A percentile compares a stretch with the other conserved stretches of the same genome.
These are phyloP conservation scores for Leptographium flavum DNA, from an alignment of 2,329 filamentous ascomycete genomes.

Conservation along the genomic window DNA sequence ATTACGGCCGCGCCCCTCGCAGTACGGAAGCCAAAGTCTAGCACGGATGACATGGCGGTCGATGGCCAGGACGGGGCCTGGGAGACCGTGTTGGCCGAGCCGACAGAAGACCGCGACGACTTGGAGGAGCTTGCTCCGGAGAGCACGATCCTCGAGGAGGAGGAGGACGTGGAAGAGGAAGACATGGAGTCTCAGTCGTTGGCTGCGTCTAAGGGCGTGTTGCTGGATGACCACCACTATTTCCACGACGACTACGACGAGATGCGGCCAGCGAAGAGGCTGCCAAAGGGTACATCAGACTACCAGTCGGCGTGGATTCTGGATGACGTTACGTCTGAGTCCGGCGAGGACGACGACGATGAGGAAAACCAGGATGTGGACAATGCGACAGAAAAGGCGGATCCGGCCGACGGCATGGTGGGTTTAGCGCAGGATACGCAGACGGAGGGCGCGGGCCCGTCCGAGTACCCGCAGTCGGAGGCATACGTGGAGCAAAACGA, in stretches of 20 bases:
- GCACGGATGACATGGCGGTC: conserved; percentile 40
- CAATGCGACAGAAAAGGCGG: conserved; percentile 48
- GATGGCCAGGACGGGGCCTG: conserved; percentile 34
- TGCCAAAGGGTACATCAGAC: conserved; percentile 82
- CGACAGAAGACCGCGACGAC: conserved; percentile 70
- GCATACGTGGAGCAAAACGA: conserved; percentile 81
- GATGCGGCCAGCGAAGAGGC: conserved; percentile 49
- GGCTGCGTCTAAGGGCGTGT: conserved; percentile 55
- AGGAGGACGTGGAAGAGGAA: conserved; percentile 42
- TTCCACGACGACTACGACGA: conserved; percentile 77
- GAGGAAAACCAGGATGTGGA: conserved; percentile 45
- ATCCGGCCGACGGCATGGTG: conserved; percentile 58
- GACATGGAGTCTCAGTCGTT: conserved; percentile 25
- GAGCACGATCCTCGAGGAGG: conserved; percentile 48
- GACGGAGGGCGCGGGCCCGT: conserved; percentile 56
- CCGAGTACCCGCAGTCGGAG: conserved; percentile 88
- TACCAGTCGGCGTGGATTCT: conserved; percentile 95
- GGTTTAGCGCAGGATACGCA: conserved; percentile 50
- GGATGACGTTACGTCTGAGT: conserved; percentile 59
- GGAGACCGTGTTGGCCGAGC: conserved; percentile 47
- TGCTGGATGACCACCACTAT: conserved; percentile 95
- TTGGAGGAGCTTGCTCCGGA: conserved; percentile 76
- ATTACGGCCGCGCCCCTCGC: conserved; percentile 64
- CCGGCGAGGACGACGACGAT: conserved; percentile 71
- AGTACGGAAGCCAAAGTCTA: conserved; percentile 41